A percentile compares a stretch with the other conserved stretches of the same genome.
phyloP scores from a whole-genome alignment of 805 yeast species.

The Starmera caribaea region DNA sequence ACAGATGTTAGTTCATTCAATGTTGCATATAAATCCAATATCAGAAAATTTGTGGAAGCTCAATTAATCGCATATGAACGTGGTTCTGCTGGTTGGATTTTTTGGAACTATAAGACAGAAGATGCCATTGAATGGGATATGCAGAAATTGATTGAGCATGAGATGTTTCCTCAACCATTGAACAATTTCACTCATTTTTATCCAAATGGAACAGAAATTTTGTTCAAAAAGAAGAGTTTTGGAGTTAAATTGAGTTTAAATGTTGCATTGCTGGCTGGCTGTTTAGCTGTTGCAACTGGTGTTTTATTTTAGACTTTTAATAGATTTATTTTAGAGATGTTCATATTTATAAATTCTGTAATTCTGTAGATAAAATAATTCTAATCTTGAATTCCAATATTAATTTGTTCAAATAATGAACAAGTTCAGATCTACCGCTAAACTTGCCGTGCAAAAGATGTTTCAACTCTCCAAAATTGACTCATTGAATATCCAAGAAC shows the following conservation, averaged over 20 bases:
- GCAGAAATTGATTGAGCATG: slow-evolving; percentile 34
- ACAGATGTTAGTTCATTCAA: slow-evolving; percentile 33
- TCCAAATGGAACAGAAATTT: slow-evolving; percentile 13
- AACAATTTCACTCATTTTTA: slow-evolving; percentile 38
- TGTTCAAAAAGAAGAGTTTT: no score
- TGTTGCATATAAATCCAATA: slow-evolving; percentile 28
- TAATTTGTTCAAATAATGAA: not conserved
- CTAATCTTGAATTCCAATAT: no score
- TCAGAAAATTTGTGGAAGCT: slow-evolving; percentile 48
- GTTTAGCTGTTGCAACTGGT: no score
- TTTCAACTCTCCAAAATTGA: not conserved
- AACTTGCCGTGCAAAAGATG: not conserved
- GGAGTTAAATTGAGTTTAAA: no score
- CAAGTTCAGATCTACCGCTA: not conserved
- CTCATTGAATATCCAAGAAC: slow-evolving; percentile 8
- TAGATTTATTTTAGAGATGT: no score
- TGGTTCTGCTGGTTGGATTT: slow-evolving; percentile 50
- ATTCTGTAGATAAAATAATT: no score
- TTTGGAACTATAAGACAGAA: slow-evolving; percentile 68
- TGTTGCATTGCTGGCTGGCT: no score
- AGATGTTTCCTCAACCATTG: slow-evolving; percentile 56
- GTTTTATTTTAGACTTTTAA: no score
- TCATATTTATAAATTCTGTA: no score
- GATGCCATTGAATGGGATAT: slow-evolving; percentile 61
- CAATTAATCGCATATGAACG: slow-evolving; percentile 44